Evolutionary conservation across 1,284 basidiomycete genomes (phyloP).

Genomic region (Xerocomus nothofagi): DNA sequence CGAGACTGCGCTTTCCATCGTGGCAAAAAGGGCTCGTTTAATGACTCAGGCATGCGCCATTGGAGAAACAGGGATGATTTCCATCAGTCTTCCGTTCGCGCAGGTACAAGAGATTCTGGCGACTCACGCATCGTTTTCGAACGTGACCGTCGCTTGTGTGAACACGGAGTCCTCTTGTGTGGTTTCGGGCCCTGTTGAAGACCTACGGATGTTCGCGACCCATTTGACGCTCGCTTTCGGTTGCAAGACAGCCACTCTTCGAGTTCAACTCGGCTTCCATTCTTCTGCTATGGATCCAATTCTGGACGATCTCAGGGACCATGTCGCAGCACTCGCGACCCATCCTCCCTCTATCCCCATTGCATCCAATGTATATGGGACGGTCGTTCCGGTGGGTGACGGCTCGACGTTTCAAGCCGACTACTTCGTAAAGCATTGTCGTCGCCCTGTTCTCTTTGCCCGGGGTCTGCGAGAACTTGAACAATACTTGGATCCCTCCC

Average conservation of each 20-base stretch:
- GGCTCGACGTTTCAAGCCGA: conserved; percentile 44
- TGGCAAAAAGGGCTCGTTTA: conserved; percentile 55
- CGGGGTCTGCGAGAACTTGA: conserved; percentile 46
- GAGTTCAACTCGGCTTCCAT: conserved; percentile 65
- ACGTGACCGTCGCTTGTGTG: conserved; percentile 56
- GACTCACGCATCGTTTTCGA: conserved; percentile 35
- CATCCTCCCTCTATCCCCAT: conserved; percentile 54
- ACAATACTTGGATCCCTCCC: conserved; percentile 27
- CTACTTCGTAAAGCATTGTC: conserved; percentile 62
- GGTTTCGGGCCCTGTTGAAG: conserved; percentile 50
- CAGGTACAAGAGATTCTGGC: conserved; percentile 40
- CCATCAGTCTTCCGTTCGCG: conserved; percentile 43
- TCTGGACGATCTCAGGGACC: conserved; percentile 43
- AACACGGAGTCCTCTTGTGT: conserved; percentile 60
- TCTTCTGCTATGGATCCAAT: conserved; percentile 60
- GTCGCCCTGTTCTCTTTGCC: conserved; percentile 58
- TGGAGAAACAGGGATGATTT: conserved; percentile 57
- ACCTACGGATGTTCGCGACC: conserved; percentile 44
- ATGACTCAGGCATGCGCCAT: conserved; percentile 50
- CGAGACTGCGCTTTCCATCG: conserved; percentile 55
- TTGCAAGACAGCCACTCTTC: conserved; percentile 45
- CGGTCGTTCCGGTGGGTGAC: conserved; percentile 54
- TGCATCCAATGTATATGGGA: conserved; percentile 58
- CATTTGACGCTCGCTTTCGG: conserved; percentile 39
- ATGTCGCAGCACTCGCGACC: conserved; percentile 41